Base-by-base conservation (phyloP, 1,284 basidiomycete genomes). In the Pseudozyma tsukubaensis region DNA sequence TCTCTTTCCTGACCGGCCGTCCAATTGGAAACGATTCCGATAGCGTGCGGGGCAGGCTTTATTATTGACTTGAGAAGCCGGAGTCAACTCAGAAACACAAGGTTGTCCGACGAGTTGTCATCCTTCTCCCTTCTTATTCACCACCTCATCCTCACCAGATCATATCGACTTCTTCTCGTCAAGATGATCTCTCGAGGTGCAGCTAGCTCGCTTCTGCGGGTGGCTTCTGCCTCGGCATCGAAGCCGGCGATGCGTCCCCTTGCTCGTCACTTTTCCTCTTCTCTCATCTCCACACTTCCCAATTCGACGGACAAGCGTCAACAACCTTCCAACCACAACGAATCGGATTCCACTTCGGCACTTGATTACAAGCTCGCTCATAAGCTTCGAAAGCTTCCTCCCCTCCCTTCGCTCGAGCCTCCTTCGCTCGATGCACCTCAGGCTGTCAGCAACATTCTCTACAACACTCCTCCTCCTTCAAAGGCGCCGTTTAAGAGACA, bases 401-500 rank as follows among this genome's bases (percentile, higher is more conserved):
- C 82, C 5, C 77, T 85, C 9, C 83, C 81, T 2, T 72, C 72
- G 35, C 77, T 83, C 43, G 82, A 83, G 49, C 80, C 80, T 19
- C 83, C 77, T 16, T 77, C 66, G 47, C 79, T 83, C 74, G 76
- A 78, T 11, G 82, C 85, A 1, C 78, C 82, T 24, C 72, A 83
- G 53, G 84, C 83, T 12, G 83, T 85, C 10, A 80, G 79, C 70
- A 85, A 85, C 70, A 84, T 86, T 58, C 72, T 85, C 16, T 84
- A 84, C 80, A 97, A 97, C 85, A 97, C 95, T 8, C 94, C 94
- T 8, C 92, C 94, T 18, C 94, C 94, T 1, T 94, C 91, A 83
- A 86, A 91, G 58, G 93, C 97, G 85, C 95, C 95, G 2, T 97
- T 91, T 87, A 97, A 97, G 89, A 93, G 93, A 92, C 97, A 99